These are phyloP conservation scores for Fusarium sp. DNA, from an alignment of 2,329 filamentous ascomycete species.

Conservation along the genomic window DNA sequence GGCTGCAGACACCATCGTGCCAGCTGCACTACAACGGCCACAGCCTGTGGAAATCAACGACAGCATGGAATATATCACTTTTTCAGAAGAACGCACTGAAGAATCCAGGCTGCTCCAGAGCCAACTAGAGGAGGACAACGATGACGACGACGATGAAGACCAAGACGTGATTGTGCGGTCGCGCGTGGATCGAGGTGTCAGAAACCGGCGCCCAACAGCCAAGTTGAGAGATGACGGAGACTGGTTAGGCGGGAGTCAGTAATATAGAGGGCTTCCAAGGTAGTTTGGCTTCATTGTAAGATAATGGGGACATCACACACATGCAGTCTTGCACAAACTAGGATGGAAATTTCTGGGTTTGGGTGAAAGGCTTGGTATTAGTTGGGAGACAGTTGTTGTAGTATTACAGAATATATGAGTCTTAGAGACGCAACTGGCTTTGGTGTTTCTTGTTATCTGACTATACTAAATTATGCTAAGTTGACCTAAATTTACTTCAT, in stretches of 20 bases:
- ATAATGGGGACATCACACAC: constrained; percentile 2
- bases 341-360: constrained; percentile 8
- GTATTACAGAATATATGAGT: neutral
- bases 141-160: constrained; percentile 44
- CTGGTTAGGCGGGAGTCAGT: constrained; percentile 21
- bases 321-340: constrained; percentile 5
- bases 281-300: constrained; percentile 1
- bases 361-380: neutral
- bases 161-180: constrained; percentile 45
- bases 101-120: constrained; percentile 20
- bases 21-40: neutral
- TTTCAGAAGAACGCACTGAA: constrained; percentile 42
- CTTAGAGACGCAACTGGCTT: neutral
- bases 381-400: neutral
- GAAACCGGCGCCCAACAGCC: constrained; percentile 47
- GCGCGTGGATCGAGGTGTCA: constrained; percentile 36
- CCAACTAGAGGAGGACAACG: constrained; percentile 39
- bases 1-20: constrained; percentile 21
- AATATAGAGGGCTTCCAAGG: neutral
- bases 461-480: no score
- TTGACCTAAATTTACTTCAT: no score
- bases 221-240: constrained; percentile 49
- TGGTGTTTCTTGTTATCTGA: neutral
- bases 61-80: constrained; percentile 43
- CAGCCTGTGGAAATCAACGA: constrained; percentile 10